Base-by-base conservation (phyloP, 2,329 filamentous ascomycete species). In the Pseudogymnoascus sp. region DNA sequence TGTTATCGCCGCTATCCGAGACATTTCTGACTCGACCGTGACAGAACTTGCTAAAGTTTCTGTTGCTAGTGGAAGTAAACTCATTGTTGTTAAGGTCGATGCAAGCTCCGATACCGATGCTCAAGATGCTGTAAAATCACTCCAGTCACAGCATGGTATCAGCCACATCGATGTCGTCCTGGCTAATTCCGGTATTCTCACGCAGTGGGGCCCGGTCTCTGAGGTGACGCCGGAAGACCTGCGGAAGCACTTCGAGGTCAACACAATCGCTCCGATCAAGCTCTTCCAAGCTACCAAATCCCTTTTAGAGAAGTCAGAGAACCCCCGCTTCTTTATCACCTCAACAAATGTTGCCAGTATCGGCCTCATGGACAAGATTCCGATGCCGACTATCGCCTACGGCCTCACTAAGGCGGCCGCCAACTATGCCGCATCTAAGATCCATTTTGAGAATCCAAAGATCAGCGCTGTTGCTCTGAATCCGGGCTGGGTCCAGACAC, bases 151-250 rank as follows among this genome's bases (percentile, higher is more conserved):
- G 12, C 41, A 68, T 59, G 72, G 72, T 3, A 77, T 84, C 64
- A 66, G 69, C 4, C 69, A 74, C 25, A 68, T 84, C 2, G 80
- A 84, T 64, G 68, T 81, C 5, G 74, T 84, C 2, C 77, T 84
- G 60, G 78, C 80, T 48, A 84, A 84, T 66, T 80, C 81, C 0
- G 81, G 75, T 10, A 76, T 80, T 9, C 67, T 68, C 4, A 69
- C 71, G 3, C 59, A 66, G 13, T 77, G 67, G 38, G 73, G 73
- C 0, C 29, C 62, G 8, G 65, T 67, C 0, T 72, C 76, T 0
- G 62, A 66, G 2, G 71, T 73, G 9, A 71, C 72, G 21, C 70
- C 76, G 12, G 69, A 71, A 4, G 74, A 78, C 21, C 62, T 81
- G 41, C 39, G 67, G 2, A 67, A 71, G 1, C 74, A 79, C 66